These are phyloP conservation scores for Primulina huaijiensis DNA, from an alignment of 257 asterid species.

Conservation along the genomic window DNA sequence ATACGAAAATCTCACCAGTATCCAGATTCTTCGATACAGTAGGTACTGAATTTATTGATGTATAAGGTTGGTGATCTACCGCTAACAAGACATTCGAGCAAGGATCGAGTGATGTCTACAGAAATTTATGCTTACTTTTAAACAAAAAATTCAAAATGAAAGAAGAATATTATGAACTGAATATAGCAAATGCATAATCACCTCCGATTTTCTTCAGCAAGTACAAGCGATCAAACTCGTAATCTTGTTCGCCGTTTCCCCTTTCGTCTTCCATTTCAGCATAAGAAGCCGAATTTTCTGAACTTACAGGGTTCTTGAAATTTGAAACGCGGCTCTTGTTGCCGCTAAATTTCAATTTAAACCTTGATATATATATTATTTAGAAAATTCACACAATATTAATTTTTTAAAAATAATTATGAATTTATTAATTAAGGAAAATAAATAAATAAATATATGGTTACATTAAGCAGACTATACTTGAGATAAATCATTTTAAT, in stretches of 20 bases:
- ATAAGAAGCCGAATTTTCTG: background rate
- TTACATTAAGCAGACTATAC: no score
- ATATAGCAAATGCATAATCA: conserved; percentile 1
- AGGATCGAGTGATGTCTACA: conserved; percentile 66
- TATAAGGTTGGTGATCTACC: conserved; percentile 48
- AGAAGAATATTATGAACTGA: background rate
- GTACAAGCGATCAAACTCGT: conserved; percentile 33
- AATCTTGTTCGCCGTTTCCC: conserved; percentile 55
- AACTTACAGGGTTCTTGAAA: background rate
- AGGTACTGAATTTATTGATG: conserved; percentile 65
- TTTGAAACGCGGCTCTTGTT: no score
- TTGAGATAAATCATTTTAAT: no score
- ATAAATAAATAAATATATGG: no score
- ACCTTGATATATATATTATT: no score
- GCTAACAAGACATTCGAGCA: conserved; percentile 50
- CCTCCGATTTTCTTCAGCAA: conserved; percentile 57
- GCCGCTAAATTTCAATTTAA: background rate
- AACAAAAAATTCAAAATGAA: background rate
- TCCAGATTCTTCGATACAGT: conserved; percentile 60
- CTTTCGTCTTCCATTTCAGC: conserved; percentile 1
- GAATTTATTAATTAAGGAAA: no score
- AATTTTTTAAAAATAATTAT: no score
- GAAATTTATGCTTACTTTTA: background rate
- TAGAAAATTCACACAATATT: no score
- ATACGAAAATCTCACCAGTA: conserved; percentile 42